Conservation (phyloP, 768 basidiomycete species). For the Amanita polypyramis region DNA sequence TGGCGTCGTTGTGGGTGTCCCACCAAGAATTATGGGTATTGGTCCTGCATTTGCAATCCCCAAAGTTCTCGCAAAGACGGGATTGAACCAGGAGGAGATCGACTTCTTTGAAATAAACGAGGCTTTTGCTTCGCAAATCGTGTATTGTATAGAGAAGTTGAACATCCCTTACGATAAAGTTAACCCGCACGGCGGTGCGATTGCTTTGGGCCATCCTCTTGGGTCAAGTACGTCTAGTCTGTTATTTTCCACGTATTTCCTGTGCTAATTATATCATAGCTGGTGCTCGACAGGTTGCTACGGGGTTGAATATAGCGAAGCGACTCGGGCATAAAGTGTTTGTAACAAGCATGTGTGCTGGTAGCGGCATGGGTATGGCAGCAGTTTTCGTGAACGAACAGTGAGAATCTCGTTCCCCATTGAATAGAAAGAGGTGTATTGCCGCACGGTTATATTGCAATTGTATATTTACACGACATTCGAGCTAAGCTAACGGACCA, state of each 20-base stretch:
- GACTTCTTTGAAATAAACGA: constrained; percentile 93
- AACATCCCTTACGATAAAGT: constrained; percentile 70
- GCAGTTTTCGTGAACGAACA: constrained; percentile 81
- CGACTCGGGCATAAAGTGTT: constrained; percentile 69
- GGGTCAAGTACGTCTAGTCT: constrained; percentile 54
- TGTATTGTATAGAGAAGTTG: constrained; percentile 62
- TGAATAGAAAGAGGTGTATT: neutral
- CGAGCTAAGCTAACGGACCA: neutral
- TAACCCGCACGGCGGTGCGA: constrained; percentile 82
- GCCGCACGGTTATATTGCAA: neutral
- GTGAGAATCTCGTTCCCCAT: constrained; percentile 16
- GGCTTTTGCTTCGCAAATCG: constrained; percentile 78
- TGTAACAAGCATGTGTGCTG: constrained; percentile 88
- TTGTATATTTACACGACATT: neutral
- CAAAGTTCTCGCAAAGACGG: constrained; percentile 52
- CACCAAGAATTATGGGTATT: constrained; percentile 84
- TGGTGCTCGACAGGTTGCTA: constrained; percentile 82
- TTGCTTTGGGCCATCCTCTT: constrained; percentile 83
- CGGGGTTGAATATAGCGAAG: constrained; percentile 73
- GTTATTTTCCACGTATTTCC: constrained; percentile 4
- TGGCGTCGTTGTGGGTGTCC: constrained; percentile 65
- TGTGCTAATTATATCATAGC: constrained; percentile 26
- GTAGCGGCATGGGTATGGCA: constrained; percentile 87
- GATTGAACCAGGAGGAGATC: constrained; percentile 58
- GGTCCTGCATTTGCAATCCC: constrained; percentile 88